These are phyloP conservation scores for Jaminaea rosea DNA, from an alignment of 1,284 basidiomycete species.

Conservation along the genomic window DNA sequence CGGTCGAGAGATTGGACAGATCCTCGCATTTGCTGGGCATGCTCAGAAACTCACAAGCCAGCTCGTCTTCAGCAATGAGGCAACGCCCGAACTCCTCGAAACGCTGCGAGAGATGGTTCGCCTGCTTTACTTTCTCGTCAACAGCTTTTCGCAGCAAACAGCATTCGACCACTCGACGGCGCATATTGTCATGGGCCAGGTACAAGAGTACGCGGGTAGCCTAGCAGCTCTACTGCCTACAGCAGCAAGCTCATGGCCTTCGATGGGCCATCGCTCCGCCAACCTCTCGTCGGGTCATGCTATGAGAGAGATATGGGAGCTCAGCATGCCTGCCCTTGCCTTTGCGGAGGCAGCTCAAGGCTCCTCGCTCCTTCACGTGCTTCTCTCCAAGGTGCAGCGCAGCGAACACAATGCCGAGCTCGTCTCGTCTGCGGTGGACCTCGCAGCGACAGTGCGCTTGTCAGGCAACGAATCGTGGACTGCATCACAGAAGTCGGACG, in stretches of 20 bases:
- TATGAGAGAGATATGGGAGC: conserved; percentile 24
- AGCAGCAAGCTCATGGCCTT: too few species aligned
- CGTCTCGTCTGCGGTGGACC: conserved; percentile 35
- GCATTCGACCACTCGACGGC: conserved; percentile 23
- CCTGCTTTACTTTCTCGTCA: too few species aligned
- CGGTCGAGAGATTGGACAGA: too few species aligned
- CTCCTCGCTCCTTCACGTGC: conserved; percentile 50
- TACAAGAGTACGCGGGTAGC: conserved; percentile 7
- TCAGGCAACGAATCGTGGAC: background rate
- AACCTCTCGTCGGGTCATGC: conserved; percentile 23
- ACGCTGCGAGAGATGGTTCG: too few species aligned
- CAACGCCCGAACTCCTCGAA: too few species aligned
- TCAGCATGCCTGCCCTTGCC: conserved; percentile 7
- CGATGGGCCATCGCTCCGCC: conserved; percentile 21
- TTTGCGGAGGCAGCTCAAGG: conserved; percentile 16
- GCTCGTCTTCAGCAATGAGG: too few species aligned
- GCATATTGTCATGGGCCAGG: conserved; percentile 19
- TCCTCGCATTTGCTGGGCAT: too few species aligned
- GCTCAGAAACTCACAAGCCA: too few species aligned
- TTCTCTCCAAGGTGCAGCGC: conserved; percentile 40
- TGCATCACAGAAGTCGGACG: background rate
- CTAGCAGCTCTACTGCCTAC: conserved; percentile 13
- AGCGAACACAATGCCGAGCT: conserved; percentile 4
- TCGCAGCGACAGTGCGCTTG: conserved; percentile 15
- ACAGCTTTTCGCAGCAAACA: background rate